phyloP scores from a whole-genome alignment of 1,284 basidiomycete genomes.

The Sporisorium scitamineum region DNA sequence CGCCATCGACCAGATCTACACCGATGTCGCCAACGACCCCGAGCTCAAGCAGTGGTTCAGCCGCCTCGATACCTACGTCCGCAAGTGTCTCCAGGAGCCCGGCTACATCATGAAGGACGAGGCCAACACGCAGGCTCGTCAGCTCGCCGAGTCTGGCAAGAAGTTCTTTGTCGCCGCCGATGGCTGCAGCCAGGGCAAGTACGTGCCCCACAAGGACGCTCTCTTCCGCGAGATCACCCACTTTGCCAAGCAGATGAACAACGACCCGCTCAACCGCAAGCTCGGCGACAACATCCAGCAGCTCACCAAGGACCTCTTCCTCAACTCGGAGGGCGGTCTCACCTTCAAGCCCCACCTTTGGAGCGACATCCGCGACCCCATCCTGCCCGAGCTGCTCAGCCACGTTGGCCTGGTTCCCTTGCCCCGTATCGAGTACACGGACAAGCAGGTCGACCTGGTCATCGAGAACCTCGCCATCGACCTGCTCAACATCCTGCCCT shows the following conservation, averaged over 20 bases:
- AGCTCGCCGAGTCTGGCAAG: conserved; percentile 60
- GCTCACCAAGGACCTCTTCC: conserved; percentile 83
- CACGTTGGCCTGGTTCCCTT: conserved; percentile 84
- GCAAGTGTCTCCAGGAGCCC: conserved; percentile 81
- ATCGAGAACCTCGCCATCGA: conserved; percentile 92
- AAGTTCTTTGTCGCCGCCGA: conserved; percentile 61
- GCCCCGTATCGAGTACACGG: conserved; percentile 66
- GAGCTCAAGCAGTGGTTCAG: conserved; percentile 83
- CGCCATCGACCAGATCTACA: conserved; percentile 79
- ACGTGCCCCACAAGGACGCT: conserved; percentile 83
- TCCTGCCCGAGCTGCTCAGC: conserved; percentile 83
- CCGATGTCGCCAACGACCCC: conserved; percentile 81
- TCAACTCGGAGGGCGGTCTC: conserved; percentile 72
- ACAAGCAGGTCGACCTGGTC: conserved; percentile 74
- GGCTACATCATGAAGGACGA: conserved; percentile 88
- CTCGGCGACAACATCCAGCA: conserved; percentile 86
- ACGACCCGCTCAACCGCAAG: conserved; percentile 84
- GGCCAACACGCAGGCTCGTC: conserved; percentile 73
- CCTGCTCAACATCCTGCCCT: conserved; percentile 75
- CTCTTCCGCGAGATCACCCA: conserved; percentile 78
- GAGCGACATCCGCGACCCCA: conserved; percentile 83
- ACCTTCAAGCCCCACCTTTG: conserved; percentile 88
- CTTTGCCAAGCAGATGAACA: conserved; percentile 85
- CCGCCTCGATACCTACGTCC: conserved; percentile 73
- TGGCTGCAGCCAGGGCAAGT: conserved; percentile 77